phyloP scores from a whole-genome alignment of 2,329 filamentous ascomycete species.

The Colletotrichum sp. region DNA sequence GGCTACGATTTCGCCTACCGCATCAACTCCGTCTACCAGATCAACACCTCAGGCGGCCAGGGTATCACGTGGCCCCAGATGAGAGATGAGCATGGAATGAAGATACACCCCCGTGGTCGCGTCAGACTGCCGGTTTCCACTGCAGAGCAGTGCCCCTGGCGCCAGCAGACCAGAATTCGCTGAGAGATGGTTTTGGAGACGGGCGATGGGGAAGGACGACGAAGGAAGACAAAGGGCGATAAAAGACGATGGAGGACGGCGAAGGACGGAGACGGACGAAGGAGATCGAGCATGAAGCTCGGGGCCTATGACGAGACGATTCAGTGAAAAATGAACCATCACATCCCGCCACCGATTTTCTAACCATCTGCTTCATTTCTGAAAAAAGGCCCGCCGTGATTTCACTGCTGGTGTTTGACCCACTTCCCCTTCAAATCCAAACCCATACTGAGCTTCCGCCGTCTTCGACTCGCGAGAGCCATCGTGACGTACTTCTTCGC shows the following conservation, averaged over 20 bases:
- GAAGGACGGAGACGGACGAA: too few relatives aligned
- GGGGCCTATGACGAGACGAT: too few relatives aligned
- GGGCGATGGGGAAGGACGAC: fast-evolving
- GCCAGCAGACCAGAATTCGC: not conserved
- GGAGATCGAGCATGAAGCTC: too few relatives aligned
- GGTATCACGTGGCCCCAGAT: slow-evolving; percentile 22
- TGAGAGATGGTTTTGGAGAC: fast-evolving
- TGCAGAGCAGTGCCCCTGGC: not conserved
- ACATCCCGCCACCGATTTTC: too few relatives aligned
- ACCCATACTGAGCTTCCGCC: not conserved
- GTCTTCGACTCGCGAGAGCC: not conserved
- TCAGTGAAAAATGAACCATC: not conserved
- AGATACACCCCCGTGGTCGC: not conserved
- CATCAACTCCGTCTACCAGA: slow-evolving; percentile 27
- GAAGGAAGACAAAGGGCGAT: not conserved
- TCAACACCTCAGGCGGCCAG: not conserved
- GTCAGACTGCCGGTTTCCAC: not conserved
- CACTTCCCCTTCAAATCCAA: not conserved
- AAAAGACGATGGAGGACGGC: fast-evolving
- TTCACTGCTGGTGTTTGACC: not conserved
- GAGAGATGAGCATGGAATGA: not conserved
- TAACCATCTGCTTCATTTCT: not conserved
- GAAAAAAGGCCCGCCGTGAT: not conserved
- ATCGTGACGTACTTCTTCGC: fast-evolving
- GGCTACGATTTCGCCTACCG: slow-evolving; percentile 32